Base-by-base conservation (phyloP, 2,329 filamentous ascomycete species). In the Ustilaginoidea virens region DNA sequence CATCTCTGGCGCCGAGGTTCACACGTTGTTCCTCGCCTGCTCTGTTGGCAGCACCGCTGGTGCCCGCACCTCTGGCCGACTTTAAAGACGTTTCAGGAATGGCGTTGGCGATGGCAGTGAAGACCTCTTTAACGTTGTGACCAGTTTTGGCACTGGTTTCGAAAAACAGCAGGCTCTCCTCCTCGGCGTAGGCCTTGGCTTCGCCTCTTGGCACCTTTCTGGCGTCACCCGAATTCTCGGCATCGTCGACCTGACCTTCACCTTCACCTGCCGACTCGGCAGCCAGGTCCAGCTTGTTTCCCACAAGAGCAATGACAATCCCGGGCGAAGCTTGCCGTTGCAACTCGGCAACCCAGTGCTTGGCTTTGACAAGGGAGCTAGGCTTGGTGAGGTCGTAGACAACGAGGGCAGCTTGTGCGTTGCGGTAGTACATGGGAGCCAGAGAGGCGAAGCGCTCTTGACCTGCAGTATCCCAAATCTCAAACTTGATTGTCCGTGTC, bases 361-460 rank as follows among this genome's bases (percentile, higher is more conserved):
- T 92, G 30, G 90, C 90, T 63, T 98, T 96, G 56, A 83, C 74
- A 43, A 98, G 75, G 27, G 85, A 93, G 28, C 83, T 90, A 24
- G 86, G 80, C 58, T 96, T 96, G 37, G 90, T 98, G 45, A 98
- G 76, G 52, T 98, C 87, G 71, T 96, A 98, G 52, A 96, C 87
- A 37, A 98, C 87, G 42, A 98, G 80, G 10, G 90, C 90, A 39
- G 86, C 85, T 61, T 96, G 87, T 29, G 90, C 90, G 53, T 98
- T 96, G 58, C 87, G 85, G 66, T 96, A 96, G 69, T 98, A 98
- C 90, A 96, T 96, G 45, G 87, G 90, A 29, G 90, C 90, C 36
- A 96, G 73, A 29, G 81, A 92, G 44, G 87, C 87, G 51, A 96
- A 98, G 39, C 87, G 82, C 63, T 98, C 87, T 59, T 98, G 87